Evolutionary conservation across 1,284 basidiomycete species (phyloP), one percentile per base, ranked within the genome.

Genomic region (Fomitopsis pinicola): DNA sequence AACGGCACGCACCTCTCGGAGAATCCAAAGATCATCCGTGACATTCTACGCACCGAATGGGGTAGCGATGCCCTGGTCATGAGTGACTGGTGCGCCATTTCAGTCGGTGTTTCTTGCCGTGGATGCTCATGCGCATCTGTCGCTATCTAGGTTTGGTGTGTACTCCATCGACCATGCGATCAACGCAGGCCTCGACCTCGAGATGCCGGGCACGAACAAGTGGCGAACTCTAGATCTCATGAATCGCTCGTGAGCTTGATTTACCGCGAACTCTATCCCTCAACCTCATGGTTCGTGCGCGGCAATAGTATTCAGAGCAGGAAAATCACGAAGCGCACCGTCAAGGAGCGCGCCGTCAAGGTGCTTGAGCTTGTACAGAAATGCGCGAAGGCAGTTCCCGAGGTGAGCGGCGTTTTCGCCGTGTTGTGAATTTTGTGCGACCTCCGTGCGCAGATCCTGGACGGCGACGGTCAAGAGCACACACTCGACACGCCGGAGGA

Each of bases 41-140:
- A 85, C 36, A 82, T 93, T 58, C 81, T 94, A 5, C 80, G 91
- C 17, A 80, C 84, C 8, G 91, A 94, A 71, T 94, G 91, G 91
- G 81, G 82, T 6, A 92, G 84, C 65, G 77, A 89, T 33, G 90
- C 88, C 1, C 63, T 87, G 68, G 74, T 88, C 63, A 91, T 93
- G 88, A 90, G 87, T 64, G 91, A 93, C 70, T 93, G 91, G 90
- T 87, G 70, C n/a, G 73, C 65, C 44, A 15, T 38, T 15, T 12
- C 7, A 6, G 19, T 8, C 14, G 33, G 12, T 33, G 30, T 36
- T 15, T 40, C n/a, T 52, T 52, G 3, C 30, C 3, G 15, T 26
- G 42, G 10, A 17, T 14, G 26, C 15, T 28, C 15, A 28, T 7
- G 19, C 28, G 36, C 22, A 30, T 22, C 15, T 9, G 12, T 22